phyloP scores from a whole-genome alignment of 331 rosid species.

The Pyracantha coccinea region DNA sequence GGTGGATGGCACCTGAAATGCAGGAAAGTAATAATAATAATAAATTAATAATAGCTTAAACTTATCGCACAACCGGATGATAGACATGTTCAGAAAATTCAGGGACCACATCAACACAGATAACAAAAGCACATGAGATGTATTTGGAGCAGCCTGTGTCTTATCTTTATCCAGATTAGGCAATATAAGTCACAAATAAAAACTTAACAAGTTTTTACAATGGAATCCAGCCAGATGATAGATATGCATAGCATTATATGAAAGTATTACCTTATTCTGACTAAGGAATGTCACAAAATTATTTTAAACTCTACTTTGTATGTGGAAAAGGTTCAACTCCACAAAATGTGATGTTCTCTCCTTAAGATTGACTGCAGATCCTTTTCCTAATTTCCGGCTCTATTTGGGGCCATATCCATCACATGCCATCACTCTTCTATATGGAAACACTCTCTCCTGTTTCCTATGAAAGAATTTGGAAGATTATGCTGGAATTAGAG shows the following conservation, averaged over 20 bases:
- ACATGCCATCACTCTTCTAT: background rate
- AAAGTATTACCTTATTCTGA: background rate
- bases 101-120: background rate
- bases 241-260: background rate
- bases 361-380: background rate
- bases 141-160: background rate
- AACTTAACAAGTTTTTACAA: background rate
- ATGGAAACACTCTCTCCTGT: no score
- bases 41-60: background rate
- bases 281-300: no score
- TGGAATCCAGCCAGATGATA: background rate
- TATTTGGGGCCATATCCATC: background rate
- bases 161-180: background rate
- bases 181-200: background rate
- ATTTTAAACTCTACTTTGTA: no score
- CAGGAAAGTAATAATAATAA: background rate
- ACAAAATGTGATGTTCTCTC: background rate
- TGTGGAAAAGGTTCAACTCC: no score
- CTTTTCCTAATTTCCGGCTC: background rate
- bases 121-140: background rate
- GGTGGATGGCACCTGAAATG: constrained; percentile 39
- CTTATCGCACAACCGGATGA: no score
- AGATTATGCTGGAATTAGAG: background rate
- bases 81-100: background rate
- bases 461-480: background rate